Conservation (phyloP, 306 rosid genomes). For the Cicer pinnatifidum region DNA sequence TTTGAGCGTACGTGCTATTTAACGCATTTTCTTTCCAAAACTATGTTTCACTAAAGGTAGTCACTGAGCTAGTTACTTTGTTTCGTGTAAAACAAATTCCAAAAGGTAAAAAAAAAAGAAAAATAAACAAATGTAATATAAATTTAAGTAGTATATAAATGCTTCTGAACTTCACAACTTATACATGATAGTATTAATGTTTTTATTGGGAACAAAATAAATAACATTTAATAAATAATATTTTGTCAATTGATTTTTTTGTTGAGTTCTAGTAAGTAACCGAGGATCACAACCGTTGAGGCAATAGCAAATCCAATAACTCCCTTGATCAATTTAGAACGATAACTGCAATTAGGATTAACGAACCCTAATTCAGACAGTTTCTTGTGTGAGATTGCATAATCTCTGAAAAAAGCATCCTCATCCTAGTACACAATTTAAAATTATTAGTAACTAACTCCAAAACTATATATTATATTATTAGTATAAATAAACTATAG, state of each 20-base stretch:
- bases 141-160: background rate
- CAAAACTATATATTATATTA: background rate
- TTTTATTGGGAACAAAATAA: background rate
- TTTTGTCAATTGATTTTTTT: conserved; percentile 44
- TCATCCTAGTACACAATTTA: conserved; percentile 57
- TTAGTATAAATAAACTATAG: background rate
- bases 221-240: background rate
- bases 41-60: background rate
- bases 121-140: background rate
- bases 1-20: accelerated
- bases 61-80: background rate
- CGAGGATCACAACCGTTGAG: conserved; percentile 57
- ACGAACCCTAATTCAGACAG: conserved; percentile 79
- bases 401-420: conserved; percentile 69
- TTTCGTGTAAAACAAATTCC: no score
- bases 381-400: conserved; percentile 81
- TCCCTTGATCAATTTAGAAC: conserved; percentile 37
- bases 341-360: conserved; percentile 26
- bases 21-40: background rate
- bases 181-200: background rate
- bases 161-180: background rate
- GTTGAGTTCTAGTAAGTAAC: conserved; percentile 56
- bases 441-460: background rate
- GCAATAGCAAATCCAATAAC: conserved; percentile 48
- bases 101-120: no score